Base-by-base conservation (phyloP, 2,329 filamentous ascomycete genomes). In the Colletotrichum tofieldiae region DNA sequence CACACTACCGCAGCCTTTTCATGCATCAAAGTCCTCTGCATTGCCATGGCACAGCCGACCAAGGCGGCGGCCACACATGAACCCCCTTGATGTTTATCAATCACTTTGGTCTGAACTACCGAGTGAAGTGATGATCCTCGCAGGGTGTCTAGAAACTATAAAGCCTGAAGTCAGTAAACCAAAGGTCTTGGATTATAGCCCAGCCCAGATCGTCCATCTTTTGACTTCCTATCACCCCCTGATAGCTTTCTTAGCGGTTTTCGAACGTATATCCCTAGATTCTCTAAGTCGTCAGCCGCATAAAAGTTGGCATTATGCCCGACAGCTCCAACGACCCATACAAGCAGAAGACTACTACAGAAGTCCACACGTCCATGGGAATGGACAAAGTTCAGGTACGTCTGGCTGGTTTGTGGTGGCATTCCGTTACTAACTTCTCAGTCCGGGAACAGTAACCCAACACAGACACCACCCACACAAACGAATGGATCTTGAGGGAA, bases 1-100 rank as follows among this genome's bases (percentile, higher is more conserved):
- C 35, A 7, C 35, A 37, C 86, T 85, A 7, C 85, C 86, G 43
- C 43, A 18, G 43, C 14, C 20, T 16, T 18, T 45, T 7, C 43
- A 45, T 45, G 43, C 43, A 45, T 18, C 43, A 16, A 45, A 45
- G 43, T 7, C 43, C 20, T 45, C 43, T n/a, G 43, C 43, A 45
- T 45, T 16, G 43, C 43, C 43, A 45, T 45, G 43, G 43, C 43
- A 45, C 43, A 45, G 20, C 43, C 43, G 43, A 45, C 43, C 43
- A 45, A 18, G 43, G 43, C 43, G 43, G 43, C 43, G 43, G 14
- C 43, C 43, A n/a, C 43, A 45, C 43, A 45, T 45, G 43, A 45
- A 11, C 43, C 14, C 43, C 16, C 43, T 45, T n/a, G 43, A 45
- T n/a, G 43, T 45, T 16, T 11, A 45, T 7, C 43, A 18, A 18